Percentiles rank a stretch among this genome's conserved stretches.
These are phyloP conservation scores for Chrysoporthe cubensis DNA, from an alignment of 2,329 filamentous ascomycete species.

Conservation along the genomic window DNA sequence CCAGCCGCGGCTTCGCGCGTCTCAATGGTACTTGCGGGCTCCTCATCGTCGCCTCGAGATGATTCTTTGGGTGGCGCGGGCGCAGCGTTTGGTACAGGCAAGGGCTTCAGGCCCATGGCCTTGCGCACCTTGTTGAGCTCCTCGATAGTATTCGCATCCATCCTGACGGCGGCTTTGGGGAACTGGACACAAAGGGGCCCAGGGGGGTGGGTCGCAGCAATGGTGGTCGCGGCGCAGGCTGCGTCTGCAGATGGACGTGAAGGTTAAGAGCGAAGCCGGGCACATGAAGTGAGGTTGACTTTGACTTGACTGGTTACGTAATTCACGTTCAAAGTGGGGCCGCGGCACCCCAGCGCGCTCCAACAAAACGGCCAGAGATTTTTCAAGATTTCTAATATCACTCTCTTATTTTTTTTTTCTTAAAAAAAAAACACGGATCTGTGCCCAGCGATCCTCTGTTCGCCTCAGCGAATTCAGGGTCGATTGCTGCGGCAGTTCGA, in stretches of 20 bases:
- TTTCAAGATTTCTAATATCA: constrained; percentile 38
- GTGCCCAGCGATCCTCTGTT: constrained; percentile 81
- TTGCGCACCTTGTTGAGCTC: constrained; percentile 92
- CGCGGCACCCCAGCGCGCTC: background rate
- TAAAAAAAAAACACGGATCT: constrained; percentile 69
- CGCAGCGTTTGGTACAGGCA: constrained; percentile 76
- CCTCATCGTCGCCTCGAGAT: constrained; percentile 63
- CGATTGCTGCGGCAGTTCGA: constrained; percentile 84
- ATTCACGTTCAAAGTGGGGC: background rate
- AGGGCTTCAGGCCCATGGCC: constrained; percentile 85
- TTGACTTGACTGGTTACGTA: background rate
- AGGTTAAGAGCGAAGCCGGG: background rate
- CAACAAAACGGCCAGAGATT: constrained; percentile 37
- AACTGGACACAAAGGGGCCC: background rate
- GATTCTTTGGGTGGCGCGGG: constrained; percentile 41
- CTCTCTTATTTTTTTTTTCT: constrained; percentile 39
- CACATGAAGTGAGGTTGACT: background rate
- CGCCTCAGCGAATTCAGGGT: constrained; percentile 64
- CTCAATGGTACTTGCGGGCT: constrained; percentile 81
- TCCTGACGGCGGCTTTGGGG: constrained; percentile 34
- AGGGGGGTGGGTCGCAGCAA: background rate
- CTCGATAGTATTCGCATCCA: constrained; percentile 78
- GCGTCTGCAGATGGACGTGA: background rate
- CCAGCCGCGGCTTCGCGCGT: constrained; percentile 73
- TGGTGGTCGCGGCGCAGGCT: background rate